Base-by-base conservation (phyloP, 2,329 filamentous ascomycete genomes). In the Hypoxylon sp. region DNA sequence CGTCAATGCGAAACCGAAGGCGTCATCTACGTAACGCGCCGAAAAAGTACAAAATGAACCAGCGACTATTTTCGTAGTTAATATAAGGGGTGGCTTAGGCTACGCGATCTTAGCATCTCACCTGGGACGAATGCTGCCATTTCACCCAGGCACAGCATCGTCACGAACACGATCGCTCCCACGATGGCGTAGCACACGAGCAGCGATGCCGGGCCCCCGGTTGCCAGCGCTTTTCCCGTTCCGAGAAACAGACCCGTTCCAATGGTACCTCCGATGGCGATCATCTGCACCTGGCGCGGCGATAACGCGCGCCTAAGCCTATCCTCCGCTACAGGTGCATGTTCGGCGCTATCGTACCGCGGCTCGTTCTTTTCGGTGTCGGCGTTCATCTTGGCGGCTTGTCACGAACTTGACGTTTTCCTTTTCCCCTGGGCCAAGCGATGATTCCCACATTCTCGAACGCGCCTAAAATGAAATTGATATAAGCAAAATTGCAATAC, bases 261-360 rank as follows among this genome's bases (percentile, higher is more conserved):
- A 48, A 87, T 87, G 1, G 84, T 87, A 34, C 84, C 84, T 19
- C 83, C 84, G 50, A 87, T 85, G 44, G 87, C 88, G 64, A 90
- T 88, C 86, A 90, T 89, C 76, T 89, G 87, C 10, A 89, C 85
- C 73, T 89, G 87, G n/a, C 87, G 83, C 15, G 85, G 78, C 2
- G 84, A 86, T 11, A 89, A 79, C 43, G 84, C 82, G 4, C 87
- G 84, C 19, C 80, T 79, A 10, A 89, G 78, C 55, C 77, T 78
- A 68, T 87, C 83, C 52, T 69, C 67, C 6, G n/a, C 43, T 48
- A 69, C 65, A 6, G 20, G 13, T 4, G 28, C 64, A 19, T 64
- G 58, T 19, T 59, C 56, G 43, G 48, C 50, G 47, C 54, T 32
- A 22, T 58, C 41, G 13, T 39, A 39, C 55, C 17, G 57, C 13